Evolutionary conservation across 257 asterid species (phyloP), one percentile per base, ranked within the genome.

Genomic region (Striga asiatica): DNA sequence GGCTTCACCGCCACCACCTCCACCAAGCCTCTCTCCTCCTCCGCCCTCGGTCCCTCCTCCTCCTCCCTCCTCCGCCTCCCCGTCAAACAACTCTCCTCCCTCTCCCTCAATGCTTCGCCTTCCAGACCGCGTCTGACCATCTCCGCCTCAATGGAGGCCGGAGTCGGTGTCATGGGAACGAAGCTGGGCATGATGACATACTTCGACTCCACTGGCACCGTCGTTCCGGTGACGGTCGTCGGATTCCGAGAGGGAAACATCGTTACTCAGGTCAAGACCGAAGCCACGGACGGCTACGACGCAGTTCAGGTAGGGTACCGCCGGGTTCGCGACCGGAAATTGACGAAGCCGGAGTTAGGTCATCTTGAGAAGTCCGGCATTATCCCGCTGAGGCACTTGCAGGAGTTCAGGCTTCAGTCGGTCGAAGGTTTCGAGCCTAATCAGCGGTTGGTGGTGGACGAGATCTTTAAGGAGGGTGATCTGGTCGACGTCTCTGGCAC

Each of bases 201-300:
- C 72, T 91, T 91, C 66, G 98, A 91, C 32, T 22, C 75, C 6
- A 28, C 74, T 0, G 98, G 98, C 6, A 42, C 60, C 5, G 96
- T 91, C 0, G 66, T 87, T 3, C 98, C 98, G n/a, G 98, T 91
- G 58, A 91, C 97, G 11, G 80, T 91, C 0, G 85, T 91, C 18
- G 98, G 98, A 3, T 91, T 91, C 65, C 79, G 95, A 3, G 98
- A 91, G 55, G 96, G 98, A 2, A 91, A 91, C 50, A 87, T 91
- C 14, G 93, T 87, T 10, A 91, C 98, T 19, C 98, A 91, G 69
- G 76, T 91, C 4, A 91, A 91, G 70, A 80, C 89, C 2, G 76
- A 78, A 52, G 81, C 86, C 3, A 91, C 94, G 3, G 95, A 91
- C 68, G 95, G 96, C 7, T 91, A 89, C 57, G 71, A 64, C 49